phyloP scores from a whole-genome alignment of 305 asterid genomes.

The Fraxinus angustifolia region DNA sequence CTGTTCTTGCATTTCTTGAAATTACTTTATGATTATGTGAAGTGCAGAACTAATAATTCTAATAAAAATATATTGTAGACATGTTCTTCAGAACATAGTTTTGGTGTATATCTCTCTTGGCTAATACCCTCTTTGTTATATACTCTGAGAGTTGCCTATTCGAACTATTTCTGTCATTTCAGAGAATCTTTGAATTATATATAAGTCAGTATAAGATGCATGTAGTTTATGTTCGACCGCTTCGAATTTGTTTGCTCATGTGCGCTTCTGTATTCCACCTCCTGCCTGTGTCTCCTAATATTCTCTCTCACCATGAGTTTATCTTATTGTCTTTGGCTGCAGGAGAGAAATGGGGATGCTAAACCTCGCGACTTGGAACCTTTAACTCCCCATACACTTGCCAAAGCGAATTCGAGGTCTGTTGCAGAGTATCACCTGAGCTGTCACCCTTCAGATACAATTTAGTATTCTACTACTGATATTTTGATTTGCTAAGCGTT shows the following conservation, averaged over 20 bases:
- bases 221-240: neutral
- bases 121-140: neutral
- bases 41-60: neutral
- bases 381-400: slow-evolving; percentile 63
- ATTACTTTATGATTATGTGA: neutral
- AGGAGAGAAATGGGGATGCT: slow-evolving; percentile 85
- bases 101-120: neutral
- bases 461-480: neutral
- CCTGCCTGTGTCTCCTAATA: neutral
- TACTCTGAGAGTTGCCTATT: slow-evolving; percentile 1
- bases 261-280: neutral
- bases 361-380: slow-evolving; percentile 71
- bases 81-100: slow-evolving; percentile 12
- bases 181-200: slow-evolving; percentile 10
- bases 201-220: neutral
- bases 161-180: slow-evolving; percentile 1
- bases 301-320: slow-evolving; percentile 4
- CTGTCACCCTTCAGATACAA: neutral
- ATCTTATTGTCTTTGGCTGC: slow-evolving; percentile 15
- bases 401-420: slow-evolving; percentile 78
- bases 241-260: slow-evolving; percentile 6
- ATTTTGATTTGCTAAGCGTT: slow-evolving; percentile 11
- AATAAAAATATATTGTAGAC: neutral
- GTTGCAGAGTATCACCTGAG: slow-evolving; percentile 12
- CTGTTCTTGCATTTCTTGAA: slow-evolving; percentile 8